These are phyloP conservation scores for Endothia cerciana DNA, from an alignment of 2,329 filamentous ascomycete genomes.

Conservation along the genomic window DNA sequence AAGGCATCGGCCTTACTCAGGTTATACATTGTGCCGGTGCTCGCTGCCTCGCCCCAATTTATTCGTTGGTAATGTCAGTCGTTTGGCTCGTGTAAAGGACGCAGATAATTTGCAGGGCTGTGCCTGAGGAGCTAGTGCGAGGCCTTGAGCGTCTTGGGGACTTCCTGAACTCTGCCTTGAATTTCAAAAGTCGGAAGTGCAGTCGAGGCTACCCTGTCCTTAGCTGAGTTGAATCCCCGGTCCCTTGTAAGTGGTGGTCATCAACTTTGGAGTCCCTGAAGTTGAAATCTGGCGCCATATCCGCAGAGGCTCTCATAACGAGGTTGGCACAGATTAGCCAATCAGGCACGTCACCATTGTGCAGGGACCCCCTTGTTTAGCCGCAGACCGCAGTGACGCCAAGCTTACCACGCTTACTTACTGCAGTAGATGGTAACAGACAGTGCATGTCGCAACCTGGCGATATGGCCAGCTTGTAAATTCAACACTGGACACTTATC, in stretches of 20 bases:
- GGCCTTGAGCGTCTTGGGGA: neutral
- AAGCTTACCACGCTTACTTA: neutral
- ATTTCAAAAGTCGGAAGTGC: neutral
- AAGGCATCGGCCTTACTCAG: slow-evolving; percentile 46
- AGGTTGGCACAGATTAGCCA: slow-evolving; percentile 8
- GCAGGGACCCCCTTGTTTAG: slow-evolving; percentile 16
- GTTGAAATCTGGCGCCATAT: slow-evolving; percentile 3
- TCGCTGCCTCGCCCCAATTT: neutral
- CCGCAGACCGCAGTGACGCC: slow-evolving; percentile 11
- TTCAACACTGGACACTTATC: slow-evolving; percentile 11
- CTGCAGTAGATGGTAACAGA: neutral
- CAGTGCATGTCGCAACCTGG: too few relatives aligned
- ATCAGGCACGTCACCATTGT: slow-evolving; percentile 12
- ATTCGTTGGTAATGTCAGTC: slow-evolving; percentile 4
- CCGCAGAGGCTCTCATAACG: slow-evolving; percentile 1
- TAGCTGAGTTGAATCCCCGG: neutral
- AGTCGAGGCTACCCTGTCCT: neutral
- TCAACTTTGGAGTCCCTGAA: neutral
- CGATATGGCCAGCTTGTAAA: slow-evolving; percentile 33
- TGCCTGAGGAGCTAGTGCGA: neutral
- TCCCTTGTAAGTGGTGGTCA: neutral
- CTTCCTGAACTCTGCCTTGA: neutral
- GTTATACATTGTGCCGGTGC: slow-evolving; percentile 44
- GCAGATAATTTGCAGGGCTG: neutral
- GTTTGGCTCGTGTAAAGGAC: neutral